Base-by-base conservation (phyloP, 495 filamentous ascomycete genomes). In the Letharia columbiana region DNA sequence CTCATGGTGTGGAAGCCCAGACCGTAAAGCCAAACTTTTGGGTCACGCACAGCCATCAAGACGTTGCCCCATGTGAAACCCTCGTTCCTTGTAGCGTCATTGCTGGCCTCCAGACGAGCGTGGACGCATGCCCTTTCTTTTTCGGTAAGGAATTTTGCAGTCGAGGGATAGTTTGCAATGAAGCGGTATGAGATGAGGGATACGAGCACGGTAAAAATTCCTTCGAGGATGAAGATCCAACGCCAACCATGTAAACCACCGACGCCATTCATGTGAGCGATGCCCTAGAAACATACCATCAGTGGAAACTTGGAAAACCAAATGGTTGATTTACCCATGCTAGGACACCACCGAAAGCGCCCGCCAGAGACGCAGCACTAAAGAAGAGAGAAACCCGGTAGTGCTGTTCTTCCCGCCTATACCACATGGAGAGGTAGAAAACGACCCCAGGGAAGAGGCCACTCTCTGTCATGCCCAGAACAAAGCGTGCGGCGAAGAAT, bases 341-440 rank as follows among this genome's bases (percentile, higher is more conserved):
- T 20, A 92, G 74, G 45, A 91, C 81, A 2, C 90, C 90, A 63
- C 90, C 90, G 73, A 92, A 93, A 0, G 90, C 89, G 49, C 90
- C 90, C 3, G 89, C 89, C 17, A 92, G 75, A 8, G 87, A 86
- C 1, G 88, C 87, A 17, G 87, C 85, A 63, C 84, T 85, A 66
- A 91, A 91, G 75, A 93, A 92, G 2, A 92, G 76, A 13, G 89
- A 85, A 47, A 92, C 82, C 0, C 89, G 85, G 70, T 86, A 90
- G 72, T 89, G 86, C 64, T 82, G 81, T 71, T 92, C 89, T 39
- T 82, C 82, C 23, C 89, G 79, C 70, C 87, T 88, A 67, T 92
- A 93, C 86, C 90, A 92, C 86, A 91, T 91, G 2, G 86, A 89
- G n/a, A 93, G 80, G 70, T 91, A 91, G 73, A 88, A 92, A 1